A percentile compares a stretch with the other conserved stretches of the same genome.
Conservation (phyloP, 352 stramenopile genomes). For the Globisporangium irregulare region DNA sequence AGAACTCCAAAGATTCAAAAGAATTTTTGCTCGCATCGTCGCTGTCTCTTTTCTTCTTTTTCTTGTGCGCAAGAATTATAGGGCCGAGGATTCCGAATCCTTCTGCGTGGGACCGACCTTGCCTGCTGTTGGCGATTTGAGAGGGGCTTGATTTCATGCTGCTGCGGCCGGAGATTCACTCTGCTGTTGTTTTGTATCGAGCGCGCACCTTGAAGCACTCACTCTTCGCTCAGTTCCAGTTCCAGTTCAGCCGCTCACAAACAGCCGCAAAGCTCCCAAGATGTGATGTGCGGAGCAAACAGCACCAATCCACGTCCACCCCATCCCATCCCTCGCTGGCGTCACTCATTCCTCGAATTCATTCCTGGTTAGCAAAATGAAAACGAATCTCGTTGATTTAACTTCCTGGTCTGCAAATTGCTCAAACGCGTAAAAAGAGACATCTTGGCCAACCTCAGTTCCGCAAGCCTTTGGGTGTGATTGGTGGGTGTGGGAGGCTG, state of each 20-base stretch:
- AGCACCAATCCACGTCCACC: background rate
- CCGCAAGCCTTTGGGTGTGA: background rate
- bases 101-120: slow-evolving; percentile 5
- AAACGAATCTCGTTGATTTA: background rate
- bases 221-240: too few relatives aligned
- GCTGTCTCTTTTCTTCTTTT: slow-evolving; percentile 3
- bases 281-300: background rate
- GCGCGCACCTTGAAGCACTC: background rate
- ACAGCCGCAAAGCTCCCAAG: background rate
- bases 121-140: background rate
- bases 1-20: slow-evolving; percentile 7
- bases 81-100: slow-evolving; percentile 16
- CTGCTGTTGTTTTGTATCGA: slow-evolving; percentile 1
- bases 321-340: background rate
- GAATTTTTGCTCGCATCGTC: background rate
- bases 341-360: background rate
- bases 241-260: background rate
- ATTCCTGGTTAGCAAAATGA: background rate
- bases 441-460: background rate
- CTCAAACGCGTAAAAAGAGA: background rate
- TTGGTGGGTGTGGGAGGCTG: background rate
- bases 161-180: background rate
- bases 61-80: slow-evolving; percentile 3
- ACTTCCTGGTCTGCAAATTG: background rate
- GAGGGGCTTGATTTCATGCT: background rate